These are phyloP conservation scores for Tylopilus sp. DNA, from an alignment of 1,284 basidiomycete genomes.

Conservation along the genomic window DNA sequence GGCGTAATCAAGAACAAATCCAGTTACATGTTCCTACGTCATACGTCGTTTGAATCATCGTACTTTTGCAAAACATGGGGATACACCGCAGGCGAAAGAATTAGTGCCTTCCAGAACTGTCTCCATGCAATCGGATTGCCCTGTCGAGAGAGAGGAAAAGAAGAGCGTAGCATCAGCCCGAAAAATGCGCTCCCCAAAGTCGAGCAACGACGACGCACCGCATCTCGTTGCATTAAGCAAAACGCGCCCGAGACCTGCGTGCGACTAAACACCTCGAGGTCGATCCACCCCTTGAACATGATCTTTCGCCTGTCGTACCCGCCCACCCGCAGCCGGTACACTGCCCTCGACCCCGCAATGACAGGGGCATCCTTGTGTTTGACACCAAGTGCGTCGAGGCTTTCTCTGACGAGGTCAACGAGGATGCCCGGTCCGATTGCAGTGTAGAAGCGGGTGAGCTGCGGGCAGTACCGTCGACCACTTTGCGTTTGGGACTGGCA, in stretches of 20 bases:
- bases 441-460: slow-evolving; percentile 76
- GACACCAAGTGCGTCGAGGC: slow-evolving; percentile 46
- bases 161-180: slow-evolving; percentile 1
- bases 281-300: slow-evolving; percentile 66
- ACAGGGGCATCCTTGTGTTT: slow-evolving; percentile 44
- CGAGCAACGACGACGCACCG: slow-evolving; percentile 38
- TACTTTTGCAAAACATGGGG: slow-evolving; percentile 50
- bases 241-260: slow-evolving; percentile 51
- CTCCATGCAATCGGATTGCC: slow-evolving; percentile 76
- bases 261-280: slow-evolving; percentile 55
- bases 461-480: slow-evolving; percentile 62
- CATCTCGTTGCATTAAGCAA: slow-evolving; percentile 62
- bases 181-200: neutral
- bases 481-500: slow-evolving; percentile 72
- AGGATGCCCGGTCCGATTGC: slow-evolving; percentile 50
- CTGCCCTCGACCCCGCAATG: slow-evolving; percentile 16
- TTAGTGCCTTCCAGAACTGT: slow-evolving; percentile 62
- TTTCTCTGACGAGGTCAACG: slow-evolving; percentile 48
- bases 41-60: neutral
- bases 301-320: slow-evolving; percentile 59
- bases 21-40: neutral
- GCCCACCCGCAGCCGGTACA: slow-evolving; percentile 53
- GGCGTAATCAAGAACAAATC: neutral
- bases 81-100: slow-evolving; percentile 46
- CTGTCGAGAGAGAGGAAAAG: slow-evolving; percentile 32